Conservation (phyloP, 2,329 filamentous ascomycete genomes). For the Neofusicoccum sp. region DNA sequence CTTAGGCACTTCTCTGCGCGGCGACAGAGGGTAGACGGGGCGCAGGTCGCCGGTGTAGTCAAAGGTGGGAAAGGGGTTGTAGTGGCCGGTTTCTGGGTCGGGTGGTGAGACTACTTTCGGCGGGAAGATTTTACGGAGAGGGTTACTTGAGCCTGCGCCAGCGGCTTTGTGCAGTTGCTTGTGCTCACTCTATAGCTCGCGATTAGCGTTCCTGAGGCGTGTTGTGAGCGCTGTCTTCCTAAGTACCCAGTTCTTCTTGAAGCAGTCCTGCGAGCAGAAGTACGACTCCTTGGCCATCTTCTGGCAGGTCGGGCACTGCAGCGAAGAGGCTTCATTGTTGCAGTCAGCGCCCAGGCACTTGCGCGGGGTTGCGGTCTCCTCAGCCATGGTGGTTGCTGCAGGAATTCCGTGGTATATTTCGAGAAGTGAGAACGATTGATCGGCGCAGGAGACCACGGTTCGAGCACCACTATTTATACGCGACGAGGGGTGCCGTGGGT, state of each 20-base stretch:
- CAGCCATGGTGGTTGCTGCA: slow-evolving; percentile 27
- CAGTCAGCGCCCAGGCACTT: slow-evolving; percentile 83
- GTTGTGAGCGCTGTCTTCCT: slow-evolving; percentile 21
- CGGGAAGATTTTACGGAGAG: slow-evolving; percentile 70
- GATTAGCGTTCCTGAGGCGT: slow-evolving; percentile 22
- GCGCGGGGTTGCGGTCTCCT: slow-evolving; percentile 49
- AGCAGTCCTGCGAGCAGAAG: slow-evolving; percentile 98
- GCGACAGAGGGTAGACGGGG: slow-evolving; percentile 66
- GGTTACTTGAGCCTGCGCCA: slow-evolving; percentile 49
- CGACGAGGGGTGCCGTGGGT: not conserved
- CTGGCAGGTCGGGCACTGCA: slow-evolving; percentile 94
- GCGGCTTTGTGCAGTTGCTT: slow-evolving; percentile 82
- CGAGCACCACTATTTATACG: not conserved
- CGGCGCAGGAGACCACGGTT: not conserved
- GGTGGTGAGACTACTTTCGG: slow-evolving; percentile 87
- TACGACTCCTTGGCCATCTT: slow-evolving; percentile 88
- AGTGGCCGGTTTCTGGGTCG: slow-evolving; percentile 83
- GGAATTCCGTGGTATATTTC: not conserved
- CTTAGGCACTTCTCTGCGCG: slow-evolving; percentile 61
- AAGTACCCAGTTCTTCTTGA: slow-evolving; percentile 95
- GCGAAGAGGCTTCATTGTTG: slow-evolving; percentile 75
- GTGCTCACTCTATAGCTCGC: slow-evolving; percentile 64
- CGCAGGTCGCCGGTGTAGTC: slow-evolving; percentile 76
- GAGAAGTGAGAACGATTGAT: not conserved
- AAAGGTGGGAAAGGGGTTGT: slow-evolving; percentile 90